Evolutionary conservation across 2,329 filamentous ascomycete species (phyloP).

Genomic region (Leptographium flavum): DNA sequence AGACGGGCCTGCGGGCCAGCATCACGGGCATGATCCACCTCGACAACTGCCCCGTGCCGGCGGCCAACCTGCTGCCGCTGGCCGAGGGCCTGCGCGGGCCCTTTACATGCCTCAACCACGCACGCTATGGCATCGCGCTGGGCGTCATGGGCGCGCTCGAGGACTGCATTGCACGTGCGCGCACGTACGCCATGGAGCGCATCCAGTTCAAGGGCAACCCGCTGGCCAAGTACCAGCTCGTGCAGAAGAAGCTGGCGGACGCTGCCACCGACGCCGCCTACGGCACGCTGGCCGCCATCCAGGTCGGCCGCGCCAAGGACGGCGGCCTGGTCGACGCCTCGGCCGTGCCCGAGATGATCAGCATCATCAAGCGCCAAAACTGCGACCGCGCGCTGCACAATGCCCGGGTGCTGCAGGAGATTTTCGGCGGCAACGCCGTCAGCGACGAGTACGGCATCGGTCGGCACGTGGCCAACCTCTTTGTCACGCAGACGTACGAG

Average conservation of each 20-base stretch:
- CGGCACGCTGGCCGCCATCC: constrained; percentile 76
- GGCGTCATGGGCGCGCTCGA: constrained; percentile 89
- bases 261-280: constrained; percentile 82
- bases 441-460: constrained; percentile 95
- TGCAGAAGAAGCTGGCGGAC: constrained; percentile 96
- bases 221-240: constrained; percentile 85
- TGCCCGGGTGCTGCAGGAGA: constrained; percentile 71
- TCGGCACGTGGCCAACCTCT: constrained; percentile 87
- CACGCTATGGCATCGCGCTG: constrained; percentile 84
- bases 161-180: constrained; percentile 69
- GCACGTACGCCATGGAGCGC: constrained; percentile 79
- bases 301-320: constrained; percentile 88
- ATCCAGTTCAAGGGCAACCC: constrained; percentile 96
- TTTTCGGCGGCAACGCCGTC: constrained; percentile 96
- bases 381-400: constrained; percentile 79
- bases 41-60: constrained; percentile 76
- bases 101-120: constrained; percentile 89
- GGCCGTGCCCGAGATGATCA: constrained; percentile 83
- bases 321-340: constrained; percentile 70
- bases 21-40: constrained; percentile 98
- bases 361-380: constrained; percentile 93
- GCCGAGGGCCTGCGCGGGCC: constrained; percentile 78
- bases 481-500: constrained; percentile 96
- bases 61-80: constrained; percentile 85
- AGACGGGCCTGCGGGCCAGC: constrained; percentile 83